Base-by-base conservation (phyloP, 1,284 basidiomycete species). In the Papiliotrema nemorosa region DNA sequence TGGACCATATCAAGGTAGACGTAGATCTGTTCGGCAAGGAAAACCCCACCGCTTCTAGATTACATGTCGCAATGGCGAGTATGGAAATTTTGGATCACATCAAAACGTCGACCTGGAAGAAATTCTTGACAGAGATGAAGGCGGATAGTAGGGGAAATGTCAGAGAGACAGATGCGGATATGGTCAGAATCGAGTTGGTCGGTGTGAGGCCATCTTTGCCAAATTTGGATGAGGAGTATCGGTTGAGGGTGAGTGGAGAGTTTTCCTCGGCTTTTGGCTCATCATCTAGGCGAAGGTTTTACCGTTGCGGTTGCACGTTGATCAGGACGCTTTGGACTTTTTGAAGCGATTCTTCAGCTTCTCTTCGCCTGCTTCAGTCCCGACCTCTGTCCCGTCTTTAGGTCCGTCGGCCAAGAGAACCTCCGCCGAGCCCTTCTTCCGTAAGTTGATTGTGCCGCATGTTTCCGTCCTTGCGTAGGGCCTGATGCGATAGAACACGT, bases 301-400 rank as follows among this genome's bases (percentile, higher is more conserved):
- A 0, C 94, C 94, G 9, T 78, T 98, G 3, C 81, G 93, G 22
- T 76, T 98, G 34, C 90, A 97, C 71, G 90, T 98, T 20, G 94
- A 98, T 71, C 94, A 98, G 76, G 96, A 98, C 73, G 94, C 96
- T 7, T 81, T 98, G 14, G 96, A 98, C 71, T 98, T 98, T 69
- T 76, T 98, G 66, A 98, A 98, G 77, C 86, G 86, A 54, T 97
- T 97, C 73, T 93, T 93, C 71, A 87, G 84, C 61, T 97, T 97
- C 78, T 83, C 86, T 62, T 83, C 86, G 61, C 78, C 83, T 31
- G 76, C 81, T 13, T n/a, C 35, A 9, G 35, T n/a, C 14, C 9
- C 7, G 6, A n/a, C 35, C 18, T 31, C 7, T 31, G 35, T 7
- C 18, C 63, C 67, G 40, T 58, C 78, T 20, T 60, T 75, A 33